Conservation (phyloP, 768 basidiomycete genomes). For the Pleurotus salmoneostramineus region DNA sequence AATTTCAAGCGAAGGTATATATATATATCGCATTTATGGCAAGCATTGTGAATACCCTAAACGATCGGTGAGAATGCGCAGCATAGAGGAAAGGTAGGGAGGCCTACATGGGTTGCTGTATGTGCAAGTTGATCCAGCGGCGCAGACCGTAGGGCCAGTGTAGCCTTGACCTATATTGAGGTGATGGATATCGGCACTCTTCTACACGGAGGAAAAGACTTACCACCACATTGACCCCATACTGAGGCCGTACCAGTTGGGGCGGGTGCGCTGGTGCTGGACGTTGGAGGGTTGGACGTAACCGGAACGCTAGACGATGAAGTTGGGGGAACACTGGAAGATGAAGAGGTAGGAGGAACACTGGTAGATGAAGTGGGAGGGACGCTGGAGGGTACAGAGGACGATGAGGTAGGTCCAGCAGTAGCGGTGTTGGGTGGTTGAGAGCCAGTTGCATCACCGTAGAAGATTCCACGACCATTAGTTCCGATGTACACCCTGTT, state of each 20-base stretch:
- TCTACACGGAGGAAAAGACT: background rate
- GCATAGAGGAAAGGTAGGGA: background rate
- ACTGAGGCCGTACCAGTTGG: slow-evolving; percentile 23
- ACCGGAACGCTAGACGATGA: slow-evolving; percentile 9
- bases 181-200: background rate
- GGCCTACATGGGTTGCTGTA: slow-evolving; percentile 36
- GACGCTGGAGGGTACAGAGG: slow-evolving; percentile 28
- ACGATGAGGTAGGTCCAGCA: slow-evolving; percentile 51
- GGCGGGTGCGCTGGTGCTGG: slow-evolving; percentile 22
- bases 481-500: slow-evolving; percentile 57
- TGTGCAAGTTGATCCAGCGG: slow-evolving; percentile 31
- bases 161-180: slow-evolving; percentile 21
- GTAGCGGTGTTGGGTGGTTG: slow-evolving; percentile 22
- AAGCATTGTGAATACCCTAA: slow-evolving; percentile 1
- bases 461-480: slow-evolving; percentile 57
- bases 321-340: slow-evolving; percentile 19
- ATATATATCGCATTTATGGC: background rate
- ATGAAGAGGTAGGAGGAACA: slow-evolving; percentile 13
- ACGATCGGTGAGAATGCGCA: background rate
- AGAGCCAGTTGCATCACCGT: slow-evolving; percentile 31
- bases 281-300: slow-evolving; percentile 15
- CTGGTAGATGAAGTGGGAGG: background rate
- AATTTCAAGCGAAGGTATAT: background rate
- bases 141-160: slow-evolving; percentile 39
- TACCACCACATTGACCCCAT: slow-evolving; percentile 42